These are phyloP conservation scores for Boletellus ananas DNA, from an alignment of 768 basidiomycete species.

Conservation along the genomic window DNA sequence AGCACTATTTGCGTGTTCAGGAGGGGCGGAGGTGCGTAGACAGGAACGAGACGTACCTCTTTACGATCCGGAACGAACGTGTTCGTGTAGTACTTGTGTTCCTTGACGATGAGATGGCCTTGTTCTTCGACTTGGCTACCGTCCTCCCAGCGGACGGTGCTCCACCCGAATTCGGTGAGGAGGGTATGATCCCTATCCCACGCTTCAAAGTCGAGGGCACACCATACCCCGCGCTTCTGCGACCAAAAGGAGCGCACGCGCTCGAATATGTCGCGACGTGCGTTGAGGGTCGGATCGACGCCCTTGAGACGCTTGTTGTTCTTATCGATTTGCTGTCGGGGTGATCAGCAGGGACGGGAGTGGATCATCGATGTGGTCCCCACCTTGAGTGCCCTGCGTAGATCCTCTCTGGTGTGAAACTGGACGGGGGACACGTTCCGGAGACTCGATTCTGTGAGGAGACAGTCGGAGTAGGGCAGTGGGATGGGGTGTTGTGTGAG, in stretches of 20 bases:
- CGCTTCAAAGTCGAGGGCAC: slow-evolving; percentile 76
- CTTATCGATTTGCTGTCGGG: slow-evolving; percentile 65
- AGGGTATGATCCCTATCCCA: slow-evolving; percentile 75
- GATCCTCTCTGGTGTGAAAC: slow-evolving; percentile 49
- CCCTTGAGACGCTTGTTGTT: slow-evolving; percentile 77
- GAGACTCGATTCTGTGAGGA: slow-evolving; percentile 58
- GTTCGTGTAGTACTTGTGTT: slow-evolving; percentile 56
- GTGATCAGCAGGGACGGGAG: not conserved
- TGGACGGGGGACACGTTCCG: slow-evolving; percentile 54
- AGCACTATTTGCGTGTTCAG: slow-evolving; percentile 42
- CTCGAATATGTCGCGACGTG: slow-evolving; percentile 65
- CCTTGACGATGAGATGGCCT: slow-evolving; percentile 64
- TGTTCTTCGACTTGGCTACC: slow-evolving; percentile 44
- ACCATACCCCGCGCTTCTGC: slow-evolving; percentile 65
- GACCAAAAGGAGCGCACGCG: slow-evolving; percentile 61
- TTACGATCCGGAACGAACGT: slow-evolving; percentile 61
- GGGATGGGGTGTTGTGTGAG: slow-evolving; percentile 63
- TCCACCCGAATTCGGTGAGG: slow-evolving; percentile 85
- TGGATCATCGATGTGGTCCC: not conserved
- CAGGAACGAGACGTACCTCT: slow-evolving; percentile 38
- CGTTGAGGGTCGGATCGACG: slow-evolving; percentile 48
- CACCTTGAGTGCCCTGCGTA: slow-evolving; percentile 63
- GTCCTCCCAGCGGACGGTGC: slow-evolving; percentile 52
- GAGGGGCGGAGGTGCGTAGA: not conserved
- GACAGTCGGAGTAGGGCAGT: slow-evolving; percentile 74